Evolutionary conservation across 805 yeast species (phyloP).

Genomic region (Schizosaccharomyces japonicus): DNA sequence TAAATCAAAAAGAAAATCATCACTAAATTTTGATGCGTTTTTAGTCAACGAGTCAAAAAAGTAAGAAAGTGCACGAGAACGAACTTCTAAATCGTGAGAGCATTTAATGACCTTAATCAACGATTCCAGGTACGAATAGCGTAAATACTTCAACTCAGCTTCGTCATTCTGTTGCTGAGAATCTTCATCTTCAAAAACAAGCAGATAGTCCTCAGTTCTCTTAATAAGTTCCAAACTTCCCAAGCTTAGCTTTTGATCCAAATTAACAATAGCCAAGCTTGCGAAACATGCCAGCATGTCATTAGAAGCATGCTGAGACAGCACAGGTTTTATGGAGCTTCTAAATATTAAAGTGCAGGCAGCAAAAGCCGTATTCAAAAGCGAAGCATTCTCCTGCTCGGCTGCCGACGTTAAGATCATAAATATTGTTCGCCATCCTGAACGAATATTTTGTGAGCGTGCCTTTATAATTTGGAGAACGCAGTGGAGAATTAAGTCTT

Average conservation of each 20-base stretch:
- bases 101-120: slow-evolving; percentile 77
- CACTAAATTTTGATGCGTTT: slow-evolving; percentile 54
- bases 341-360: slow-evolving; percentile 37
- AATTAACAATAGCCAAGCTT: slow-evolving; percentile 63
- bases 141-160: slow-evolving; percentile 70
- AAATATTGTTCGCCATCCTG: slow-evolving; percentile 88
- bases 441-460: slow-evolving; percentile 47
- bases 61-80: slow-evolving; percentile 64
- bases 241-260: slow-evolving; percentile 56
- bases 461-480: slow-evolving; percentile 62
- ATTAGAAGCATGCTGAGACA: slow-evolving; percentile 40
- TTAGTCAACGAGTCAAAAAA: slow-evolving; percentile 61
- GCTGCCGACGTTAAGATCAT: slow-evolving; percentile 59
- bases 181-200: neutral
- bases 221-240: slow-evolving; percentile 38
- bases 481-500: slow-evolving; percentile 76
- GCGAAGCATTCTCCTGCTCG: slow-evolving; percentile 24
- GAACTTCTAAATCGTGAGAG: slow-evolving; percentile 80
- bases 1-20: slow-evolving; percentile 57
- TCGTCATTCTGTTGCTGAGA: slow-evolving; percentile 11
- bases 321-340: slow-evolving; percentile 37
- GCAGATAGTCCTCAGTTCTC: neutral
- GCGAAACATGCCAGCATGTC: slow-evolving; percentile 52
- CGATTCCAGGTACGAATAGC: too few relatives aligned
- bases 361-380: slow-evolving; percentile 40